Base-by-base conservation (phyloP, 2,329 filamentous ascomycete species). In the Dothistroma pini region DNA sequence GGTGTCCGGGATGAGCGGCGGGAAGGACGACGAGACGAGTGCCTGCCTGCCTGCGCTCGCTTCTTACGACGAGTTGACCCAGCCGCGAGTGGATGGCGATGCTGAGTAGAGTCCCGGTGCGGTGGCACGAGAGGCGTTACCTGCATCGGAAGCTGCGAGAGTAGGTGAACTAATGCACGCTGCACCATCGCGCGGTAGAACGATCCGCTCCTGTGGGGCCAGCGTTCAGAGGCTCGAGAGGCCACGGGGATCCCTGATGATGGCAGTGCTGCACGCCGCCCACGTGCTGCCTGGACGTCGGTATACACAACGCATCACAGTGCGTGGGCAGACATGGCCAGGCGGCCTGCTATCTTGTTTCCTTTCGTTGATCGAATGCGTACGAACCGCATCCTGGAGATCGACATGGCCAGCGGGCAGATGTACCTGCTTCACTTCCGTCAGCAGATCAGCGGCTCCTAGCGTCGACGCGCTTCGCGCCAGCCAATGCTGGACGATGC, bases 91-190 rank as follows among this genome's bases (percentile, higher is more conserved):
- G 8, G 41, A 19, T 44, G 41, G 41, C 41, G 14, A 44, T 31
- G n/a, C 50, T n/a, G n/a, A 19, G 29, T 5, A 51, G n/a, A 34
- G 31, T 54, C 14, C 52, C 52, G 52, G 52, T 54, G 52, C 25
- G 52, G 52, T 54, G 22, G 34, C 32, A 54, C 52, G 31, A 35
- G 25, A 22, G 19, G 51, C 52, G 52, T 16, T 16, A 54, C 52
- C 31, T 54, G 52, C 52, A 54, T 38, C 32, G 22, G 29, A 14
- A 31, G 25, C 29, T 14, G 38, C 25, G 25, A 29, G 25, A 6
- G 6, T 29, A 29, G 25, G 14, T 38, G 34, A 19, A 44, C 14
- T 44, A 19, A 14, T 44, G 41, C 41, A 44, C 25, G 25, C 31
- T 54, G 32, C 22, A 32, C 34, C 51, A 34, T 22, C 25, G 51